Percentiles rank a stretch among this genome's conserved stretches.
phyloP scores from a whole-genome alignment of 2,329 filamentous ascomycete species.

The Apiospora rasikravindrae region DNA sequence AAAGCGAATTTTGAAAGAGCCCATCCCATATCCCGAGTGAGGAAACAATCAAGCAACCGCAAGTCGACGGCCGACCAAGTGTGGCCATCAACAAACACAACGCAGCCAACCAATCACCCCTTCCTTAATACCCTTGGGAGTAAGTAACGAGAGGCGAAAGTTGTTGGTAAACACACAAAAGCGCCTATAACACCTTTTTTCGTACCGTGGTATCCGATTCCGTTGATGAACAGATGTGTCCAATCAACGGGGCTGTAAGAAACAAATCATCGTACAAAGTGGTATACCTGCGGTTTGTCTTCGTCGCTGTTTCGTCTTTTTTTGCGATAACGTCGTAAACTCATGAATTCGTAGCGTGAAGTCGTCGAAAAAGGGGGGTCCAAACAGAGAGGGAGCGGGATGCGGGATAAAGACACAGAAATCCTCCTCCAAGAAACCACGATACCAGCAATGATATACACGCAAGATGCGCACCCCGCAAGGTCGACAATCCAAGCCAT shows the following conservation, averaged over 20 bases:
- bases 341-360: conserved; percentile 16
- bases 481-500: conserved; percentile 4
- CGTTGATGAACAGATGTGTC: not conserved
- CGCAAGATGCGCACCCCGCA: conserved; percentile 1
- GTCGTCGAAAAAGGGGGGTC: not conserved
- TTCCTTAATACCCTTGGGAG: not conserved
- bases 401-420: not conserved
- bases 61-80: not conserved
- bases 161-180: not conserved
- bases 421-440: conserved; percentile 12
- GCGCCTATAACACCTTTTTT: conserved; percentile 15
- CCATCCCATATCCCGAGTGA: not conserved
- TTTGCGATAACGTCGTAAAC: not conserved
- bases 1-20: not conserved
- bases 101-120: not conserved
- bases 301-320: conserved; percentile 1
- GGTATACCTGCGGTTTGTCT: not conserved
- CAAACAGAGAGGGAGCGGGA: not conserved
- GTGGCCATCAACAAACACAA: not conserved
- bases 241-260: not conserved
- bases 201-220: not conserved
- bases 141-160: not conserved
- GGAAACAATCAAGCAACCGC: not conserved
- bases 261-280: not conserved
- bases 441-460: not conserved